Base-by-base conservation (phyloP, 768 basidiomycete genomes). In the Amanita fuliginea region DNA sequence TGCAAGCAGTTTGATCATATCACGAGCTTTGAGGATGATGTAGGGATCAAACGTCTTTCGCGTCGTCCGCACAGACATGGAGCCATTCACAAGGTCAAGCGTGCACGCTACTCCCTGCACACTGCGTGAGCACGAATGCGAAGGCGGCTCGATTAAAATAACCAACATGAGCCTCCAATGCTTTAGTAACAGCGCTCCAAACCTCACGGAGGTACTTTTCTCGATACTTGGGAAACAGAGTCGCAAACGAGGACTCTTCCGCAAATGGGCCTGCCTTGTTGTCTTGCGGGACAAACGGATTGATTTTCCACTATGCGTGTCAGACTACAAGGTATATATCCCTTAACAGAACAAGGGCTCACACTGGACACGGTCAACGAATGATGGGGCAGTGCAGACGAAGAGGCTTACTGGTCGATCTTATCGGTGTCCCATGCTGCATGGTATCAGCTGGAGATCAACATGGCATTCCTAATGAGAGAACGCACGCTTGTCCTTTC, bases 401-500 rank as follows among this genome's bases (percentile, higher is more conserved):
- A 34, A 39, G 37, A 42, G 35, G 54, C 92, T 81, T 63, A 95
- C 92, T 96, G 94, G 74, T 97, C 89, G 66, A 97, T 92, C 58
- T 96, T 95, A 64, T 97, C 94, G 39, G 94, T 97, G 62, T 98
- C 95, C 95, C 95, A 98, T 60, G 94, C 95, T 97, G 56, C 49
- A 56, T 46, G 59, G 46, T 28, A 49, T 41, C 28, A 43, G 54
- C 62, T 44, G 51, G 33, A 54, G 46, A 21, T n/a, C 28, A 2
- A 49, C 56, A 34, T 60, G 51, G 13, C 47, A 22, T n/a, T n/a
- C 3, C 9, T 16, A 3, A 7, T 5, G 22, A 6, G 18, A 42
- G 48, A 10, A 57, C 90, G 61, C 60, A 95, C 94, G 94, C 68
- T 98, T 98, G 6, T 96, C 93, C 62, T 96, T 96, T 54, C 93